phyloP scores from a whole-genome alignment of 176 grass and related monocot species.

The Phyllostachys edulis region DNA sequence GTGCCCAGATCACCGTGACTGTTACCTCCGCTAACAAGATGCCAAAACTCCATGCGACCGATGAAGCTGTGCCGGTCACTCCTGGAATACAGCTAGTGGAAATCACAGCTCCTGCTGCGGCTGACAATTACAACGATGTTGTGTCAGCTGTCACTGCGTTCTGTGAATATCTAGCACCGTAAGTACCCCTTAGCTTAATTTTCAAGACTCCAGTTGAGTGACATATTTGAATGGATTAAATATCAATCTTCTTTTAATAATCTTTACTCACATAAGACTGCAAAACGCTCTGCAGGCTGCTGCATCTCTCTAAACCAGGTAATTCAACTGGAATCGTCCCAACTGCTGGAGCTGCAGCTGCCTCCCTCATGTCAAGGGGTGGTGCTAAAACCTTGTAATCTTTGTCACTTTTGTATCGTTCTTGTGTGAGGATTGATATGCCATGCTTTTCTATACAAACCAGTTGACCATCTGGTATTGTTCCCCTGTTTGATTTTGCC shows the following conservation, averaged over 20 bases:
- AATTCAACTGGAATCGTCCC: constrained; percentile 74
- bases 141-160: constrained; percentile 63
- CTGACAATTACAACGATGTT: constrained; percentile 88
- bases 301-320: constrained; percentile 87
- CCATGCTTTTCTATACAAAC: background rate
- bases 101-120: constrained; percentile 78
- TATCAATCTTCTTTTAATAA: background rate
- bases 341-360: constrained; percentile 70
- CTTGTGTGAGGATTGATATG: background rate
- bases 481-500: background rate
- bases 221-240: background rate
- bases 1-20: constrained; percentile 71
- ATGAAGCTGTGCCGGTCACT: constrained; percentile 72
- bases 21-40: constrained; percentile 82
- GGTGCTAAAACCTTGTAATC: constrained; percentile 59
- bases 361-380: constrained; percentile 76
- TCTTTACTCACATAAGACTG: background rate
- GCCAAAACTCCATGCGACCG: constrained; percentile 71
- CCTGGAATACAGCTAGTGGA: constrained; percentile 90
- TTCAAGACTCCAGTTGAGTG: background rate
- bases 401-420: background rate
- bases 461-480: background rate
- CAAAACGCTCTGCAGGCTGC: constrained; percentile 49
- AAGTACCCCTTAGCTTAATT: constrained; percentile 38
- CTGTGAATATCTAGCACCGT: constrained; percentile 90